A percentile compares a stretch with the other conserved stretches of the same genome.
These are phyloP conservation scores for Sugiyamaella smithiae DNA, from an alignment of 805 yeast species.

Conservation along the genomic window DNA sequence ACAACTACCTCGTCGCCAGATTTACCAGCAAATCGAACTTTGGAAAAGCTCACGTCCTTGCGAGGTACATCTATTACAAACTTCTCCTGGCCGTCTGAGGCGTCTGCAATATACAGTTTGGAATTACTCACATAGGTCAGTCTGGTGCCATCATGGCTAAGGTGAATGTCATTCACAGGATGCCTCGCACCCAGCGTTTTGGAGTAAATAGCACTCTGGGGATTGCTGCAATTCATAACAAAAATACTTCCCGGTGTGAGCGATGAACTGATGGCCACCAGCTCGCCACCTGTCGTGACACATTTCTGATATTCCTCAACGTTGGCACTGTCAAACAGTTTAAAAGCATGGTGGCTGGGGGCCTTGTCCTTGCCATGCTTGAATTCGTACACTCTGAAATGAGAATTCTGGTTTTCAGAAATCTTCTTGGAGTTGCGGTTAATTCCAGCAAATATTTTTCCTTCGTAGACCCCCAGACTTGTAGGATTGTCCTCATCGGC, in stretches of 20 bases:
- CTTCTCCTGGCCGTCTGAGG: slow-evolving; percentile 43
- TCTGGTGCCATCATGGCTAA: slow-evolving; percentile 64
- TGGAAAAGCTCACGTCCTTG: slow-evolving; percentile 34
- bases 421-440: slow-evolving; percentile 64
- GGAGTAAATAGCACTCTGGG: slow-evolving; percentile 44
- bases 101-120: slow-evolving; percentile 50
- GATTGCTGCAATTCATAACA: slow-evolving; percentile 54
- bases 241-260: slow-evolving; percentile 60
- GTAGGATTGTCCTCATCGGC: slow-evolving; percentile 79
- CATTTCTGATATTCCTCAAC: slow-evolving; percentile 58
- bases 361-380: slow-evolving; percentile 4
- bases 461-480: slow-evolving; percentile 58
- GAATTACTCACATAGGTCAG: slow-evolving; percentile 61
- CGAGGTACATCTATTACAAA: slow-evolving; percentile 25
- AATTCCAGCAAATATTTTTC: slow-evolving; percentile 65
- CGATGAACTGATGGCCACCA: slow-evolving; percentile 70
- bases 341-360: slow-evolving; percentile 41
- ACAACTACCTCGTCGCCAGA: slow-evolving; percentile 35
- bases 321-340: slow-evolving; percentile 51
- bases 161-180: slow-evolving; percentile 59
- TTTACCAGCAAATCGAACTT: slow-evolving; percentile 42
- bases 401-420: slow-evolving; percentile 61
- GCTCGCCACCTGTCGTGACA: slow-evolving; percentile 56
- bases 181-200: slow-evolving; percentile 6
- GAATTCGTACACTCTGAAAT: slow-evolving; percentile 57